Base-by-base conservation (phyloP, 768 basidiomycete genomes). In the Boletellus sp. region DNA sequence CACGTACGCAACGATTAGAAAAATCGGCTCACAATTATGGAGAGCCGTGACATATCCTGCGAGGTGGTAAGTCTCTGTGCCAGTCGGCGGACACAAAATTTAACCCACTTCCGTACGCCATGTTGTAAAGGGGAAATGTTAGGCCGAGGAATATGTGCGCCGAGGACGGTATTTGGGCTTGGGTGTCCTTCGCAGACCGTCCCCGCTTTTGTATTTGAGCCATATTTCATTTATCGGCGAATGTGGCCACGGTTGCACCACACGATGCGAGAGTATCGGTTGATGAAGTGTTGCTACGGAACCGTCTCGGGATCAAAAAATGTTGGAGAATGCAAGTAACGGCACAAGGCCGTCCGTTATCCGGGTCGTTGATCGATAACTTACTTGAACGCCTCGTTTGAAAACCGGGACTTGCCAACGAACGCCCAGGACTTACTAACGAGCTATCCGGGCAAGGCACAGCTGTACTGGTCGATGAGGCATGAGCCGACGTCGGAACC, bases 21-120 rank as follows among this genome's bases (percentile, higher is more conserved):
- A 36, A 36, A 42, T 43, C 6, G 17, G 50, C 74, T 59, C 52
- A 75, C 81, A 67, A 63, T 83, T 83, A 63, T 84, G 63, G 45
- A 77, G 62, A 22, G 55, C 57, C 7, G 71, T 67, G 35, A 65
- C 33, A 49, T 57, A 67, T 51, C 45, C 74, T 74, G 43, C 2
- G 42, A 3, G 12, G 7, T 23, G n/a, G 36, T 69, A 17, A 67
- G 55, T 41, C n/a, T 23, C 15, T 35, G 11, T 19, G 6, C 6
- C 15, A 17, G 20, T 19, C 7, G 34, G 50, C 1, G 23, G 45
- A 23, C 13, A 35, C 16, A 6, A 42, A 24, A 22, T 15, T 17
- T 22, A 42, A 57, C 65, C 19, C 17, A 65, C 65, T 48, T 57
- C 62, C 56, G 16, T 38, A 6, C 13, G 17, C 15, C 64, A 70